Evolutionary conservation across 129 eudicot species (phyloP), one percentile per base, ranked within the genome.

Genomic region (Centella asiatica): DNA sequence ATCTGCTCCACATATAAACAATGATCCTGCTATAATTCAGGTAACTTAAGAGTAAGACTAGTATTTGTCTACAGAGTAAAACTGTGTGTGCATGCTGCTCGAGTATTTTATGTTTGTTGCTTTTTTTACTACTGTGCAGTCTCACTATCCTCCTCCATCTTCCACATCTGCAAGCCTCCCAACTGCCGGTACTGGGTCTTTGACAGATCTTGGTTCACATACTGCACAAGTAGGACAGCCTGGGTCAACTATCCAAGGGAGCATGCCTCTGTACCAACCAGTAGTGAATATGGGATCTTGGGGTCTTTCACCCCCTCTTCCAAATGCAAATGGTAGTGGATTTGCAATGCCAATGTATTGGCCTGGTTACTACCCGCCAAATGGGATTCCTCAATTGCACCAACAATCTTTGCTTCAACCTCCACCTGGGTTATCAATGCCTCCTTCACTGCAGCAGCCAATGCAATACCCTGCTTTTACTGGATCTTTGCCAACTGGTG

Each of bases 331-430:
- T 69, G 93, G 81, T 36, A 66, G 76, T 49, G 92, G 86, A 36
- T 80, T 86, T 60, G 73, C 86, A 49, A 77, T 86, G 88, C 95
- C 97, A 62, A 83, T 90, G 97, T 90, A 90, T 69, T 90, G 97
- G 95, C 95, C 83, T 5, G 95, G 95, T 28, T 85, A 71, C 40
- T 86, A 86, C 5, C 70, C 95, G 22, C 85, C 89, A 31, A 81
- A 75, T 42, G 93, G 85, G 57, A 75, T 83, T 27, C 93, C 96
- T 49, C 96, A 88, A 64, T 20, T 88, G 67, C 89, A 81, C 26
- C 97, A 83, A 27, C 95, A 85, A 57, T 45, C 95, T 58, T 69
- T 88, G 75, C 73, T 78, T 39, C 83, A 77, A 56, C 95, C 90
- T n/a, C 83, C 95, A 6, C 72, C 75, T 36, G 94, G 87, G 46